Percentiles rank a stretch among this genome's conserved stretches.
Evolutionary conservation across 768 basidiomycete species (phyloP).

Genomic region (Tulasnella sp.): DNA sequence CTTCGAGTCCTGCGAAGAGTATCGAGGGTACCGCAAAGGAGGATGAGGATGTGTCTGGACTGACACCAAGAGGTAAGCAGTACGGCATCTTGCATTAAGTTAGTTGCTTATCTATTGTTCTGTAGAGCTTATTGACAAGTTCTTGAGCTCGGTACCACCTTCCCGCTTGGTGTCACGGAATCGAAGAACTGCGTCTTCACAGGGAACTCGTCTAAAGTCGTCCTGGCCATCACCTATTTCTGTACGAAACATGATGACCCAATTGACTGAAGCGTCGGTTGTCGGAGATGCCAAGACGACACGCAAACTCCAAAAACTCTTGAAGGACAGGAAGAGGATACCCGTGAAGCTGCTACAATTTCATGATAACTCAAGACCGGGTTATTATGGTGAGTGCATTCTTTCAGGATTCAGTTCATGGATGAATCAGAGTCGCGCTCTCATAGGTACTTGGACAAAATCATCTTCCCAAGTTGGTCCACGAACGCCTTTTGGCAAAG

Average conservation of each 20-base stretch:
- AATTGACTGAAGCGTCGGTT: constrained; percentile 66
- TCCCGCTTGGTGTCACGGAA: not conserved
- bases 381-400: constrained; percentile 55
- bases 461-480: constrained; percentile 66
- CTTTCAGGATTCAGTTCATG: not conserved
- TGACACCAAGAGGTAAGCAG: too few species aligned
- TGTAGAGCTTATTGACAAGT: constrained; percentile 14
- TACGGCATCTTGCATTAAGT: not conserved
- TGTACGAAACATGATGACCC: constrained; percentile 41
- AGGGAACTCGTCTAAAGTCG: not conserved
- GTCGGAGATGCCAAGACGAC: constrained; percentile 57
- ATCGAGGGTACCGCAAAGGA: too few species aligned
- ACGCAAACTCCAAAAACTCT: constrained; percentile 44
- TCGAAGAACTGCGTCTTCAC: not conserved
- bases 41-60: too few species aligned
- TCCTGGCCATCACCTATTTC: constrained; percentile 20
- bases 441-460: constrained; percentile 67
- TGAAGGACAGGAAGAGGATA: constrained; percentile 48
- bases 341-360: constrained; percentile 80
- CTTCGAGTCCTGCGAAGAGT: too few species aligned
- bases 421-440: too few species aligned
- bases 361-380: constrained; percentile 70
- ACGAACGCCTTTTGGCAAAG: constrained; percentile 68
- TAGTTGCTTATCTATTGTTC: not conserved
- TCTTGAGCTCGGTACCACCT: constrained; percentile 15